phyloP scores from a whole-genome alignment of 2,329 filamentous ascomycete species.

The Calonectria hawksworthii region DNA sequence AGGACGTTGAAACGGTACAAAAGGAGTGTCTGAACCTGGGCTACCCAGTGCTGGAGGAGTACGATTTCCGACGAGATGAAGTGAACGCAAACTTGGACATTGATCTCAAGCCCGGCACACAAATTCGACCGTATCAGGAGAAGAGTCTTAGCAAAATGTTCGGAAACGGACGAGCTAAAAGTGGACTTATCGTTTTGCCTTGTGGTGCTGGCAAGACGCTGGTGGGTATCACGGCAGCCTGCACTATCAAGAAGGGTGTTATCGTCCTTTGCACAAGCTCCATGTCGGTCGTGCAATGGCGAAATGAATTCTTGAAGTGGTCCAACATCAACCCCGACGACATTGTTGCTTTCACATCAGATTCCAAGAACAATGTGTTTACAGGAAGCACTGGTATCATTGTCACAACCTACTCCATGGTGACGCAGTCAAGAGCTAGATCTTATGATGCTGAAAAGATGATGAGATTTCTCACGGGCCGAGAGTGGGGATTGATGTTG shows the following conservation, averaged over 20 bases:
- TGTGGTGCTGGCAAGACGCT: conserved; percentile 98
- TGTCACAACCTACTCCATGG: conserved; percentile 98
- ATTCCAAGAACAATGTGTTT: conserved; percentile 85
- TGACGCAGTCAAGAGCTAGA: conserved; percentile 89
- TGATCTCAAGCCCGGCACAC: conserved; percentile 88
- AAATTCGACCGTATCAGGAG: conserved; percentile 96
- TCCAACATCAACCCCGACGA: conserved; percentile 94
- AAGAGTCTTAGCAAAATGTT: conserved; percentile 99
- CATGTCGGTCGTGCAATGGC: conserved; percentile 98
- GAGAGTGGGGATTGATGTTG: conserved; percentile 98
- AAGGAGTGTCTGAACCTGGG: conserved; percentile 90
- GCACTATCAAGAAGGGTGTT: conserved; percentile 96
- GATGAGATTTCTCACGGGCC: conserved; percentile 91
- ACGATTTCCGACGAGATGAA: conserved; percentile 94
- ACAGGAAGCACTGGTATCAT: conserved; percentile 94
- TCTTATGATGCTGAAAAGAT: conserved; percentile 96
- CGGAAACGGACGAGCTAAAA: conserved; percentile 96
- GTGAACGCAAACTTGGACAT: conserved; percentile 94
- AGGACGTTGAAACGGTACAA: conserved; percentile 87
- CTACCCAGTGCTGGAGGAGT: conserved; percentile 93
- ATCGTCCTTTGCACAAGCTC: conserved; percentile 97
- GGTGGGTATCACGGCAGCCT: conserved; percentile 97
- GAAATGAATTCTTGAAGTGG: conserved; percentile 97
- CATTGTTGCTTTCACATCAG: conserved; percentile 94
- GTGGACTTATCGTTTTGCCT: conserved; percentile 95